phyloP scores from a whole-genome alignment of 345 rosid genomes.

The Durio zibethinus region DNA sequence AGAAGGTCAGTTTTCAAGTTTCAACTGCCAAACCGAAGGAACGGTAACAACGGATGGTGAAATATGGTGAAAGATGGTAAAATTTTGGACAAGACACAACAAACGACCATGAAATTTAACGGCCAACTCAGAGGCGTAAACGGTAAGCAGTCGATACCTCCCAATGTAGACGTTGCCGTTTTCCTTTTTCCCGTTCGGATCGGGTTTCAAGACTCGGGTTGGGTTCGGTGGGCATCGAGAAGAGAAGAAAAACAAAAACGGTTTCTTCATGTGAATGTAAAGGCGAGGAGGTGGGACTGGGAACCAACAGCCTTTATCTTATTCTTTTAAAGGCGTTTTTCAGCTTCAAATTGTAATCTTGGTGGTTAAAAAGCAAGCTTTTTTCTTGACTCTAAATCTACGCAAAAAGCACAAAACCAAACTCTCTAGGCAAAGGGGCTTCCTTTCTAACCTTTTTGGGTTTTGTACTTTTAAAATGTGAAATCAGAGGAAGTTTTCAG shows the following conservation, averaged over 20 bases:
- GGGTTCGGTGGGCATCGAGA: neutral
- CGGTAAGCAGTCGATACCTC: neutral
- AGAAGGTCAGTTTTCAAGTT: too few species aligned
- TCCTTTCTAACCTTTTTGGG: constrained; percentile 5
- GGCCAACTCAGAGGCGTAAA: neutral
- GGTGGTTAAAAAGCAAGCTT: neutral
- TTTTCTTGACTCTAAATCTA: neutral
- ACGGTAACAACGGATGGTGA: neutral
- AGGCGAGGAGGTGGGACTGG: neutral
- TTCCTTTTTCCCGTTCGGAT: neutral
- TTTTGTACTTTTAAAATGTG: constrained; percentile 1
- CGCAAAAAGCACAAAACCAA: neutral
- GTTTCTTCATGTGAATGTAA: neutral
- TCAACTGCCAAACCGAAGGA: too few species aligned
- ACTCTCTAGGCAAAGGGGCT: neutral
- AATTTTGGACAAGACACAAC: neutral
- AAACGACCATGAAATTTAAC: neutral
- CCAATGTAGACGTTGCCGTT: neutral
- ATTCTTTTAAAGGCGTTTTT: neutral
- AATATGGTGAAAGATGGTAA: neutral
- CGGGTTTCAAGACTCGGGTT: neutral
- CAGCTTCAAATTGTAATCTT: neutral
- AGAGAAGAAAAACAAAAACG: neutral
- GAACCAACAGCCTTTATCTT: neutral
- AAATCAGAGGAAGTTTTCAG: constrained; percentile 1